Evolutionary conservation across 208 protist genomes (phyloP), one percentile per base, ranked within the genome.

Genomic region (Acanthamoeba lugdunensis): DNA sequence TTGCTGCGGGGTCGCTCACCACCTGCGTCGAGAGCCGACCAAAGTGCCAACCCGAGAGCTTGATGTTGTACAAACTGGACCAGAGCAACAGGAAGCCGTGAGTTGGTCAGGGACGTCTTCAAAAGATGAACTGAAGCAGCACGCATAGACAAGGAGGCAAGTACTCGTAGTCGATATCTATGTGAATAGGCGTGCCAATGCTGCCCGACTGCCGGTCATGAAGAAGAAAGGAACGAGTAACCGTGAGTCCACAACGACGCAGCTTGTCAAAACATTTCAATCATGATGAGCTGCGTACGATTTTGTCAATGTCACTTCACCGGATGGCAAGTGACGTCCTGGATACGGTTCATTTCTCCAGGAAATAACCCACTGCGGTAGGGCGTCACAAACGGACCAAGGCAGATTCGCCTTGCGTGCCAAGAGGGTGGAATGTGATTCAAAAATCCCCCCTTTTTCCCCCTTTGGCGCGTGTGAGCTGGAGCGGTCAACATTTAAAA

Each of bases 131-230:
- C 18, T 7, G 23, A 25, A 16, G 23, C 4, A 0, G 8, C 18
- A 63, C 8, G 56, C 0, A 9, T 2, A 56, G 18, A 8, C 1
- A 2, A 11, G 3, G 7, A 0, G 7, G 54, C 7, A 33, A 33
- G 85, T 91, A 91, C 85, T 77, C n/a, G 61, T 91, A 91, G 85
- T 91, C 85, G 56, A 91, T 91, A 33, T 75, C 58, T 30, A 87
- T 45, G 30, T 61, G 58, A 14, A 91, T 69, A 33, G 85, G 85
- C 25, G 85, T 91, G 28, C 85, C 85, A 52, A 91, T 50, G 61
- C 85, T 91, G 33, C 85, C 85, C 0, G 56, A 77, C 85, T 91
- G 65, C n/a, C 33, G 33, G 25, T 3, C 45, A 85, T 85, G 77
- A 23, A 11, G 30, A 5, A 14, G 69, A 5, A 90, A 37, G 11